phyloP scores from a whole-genome alignment of 352 stramenopile species.

The Phytophthora fragariae region DNA sequence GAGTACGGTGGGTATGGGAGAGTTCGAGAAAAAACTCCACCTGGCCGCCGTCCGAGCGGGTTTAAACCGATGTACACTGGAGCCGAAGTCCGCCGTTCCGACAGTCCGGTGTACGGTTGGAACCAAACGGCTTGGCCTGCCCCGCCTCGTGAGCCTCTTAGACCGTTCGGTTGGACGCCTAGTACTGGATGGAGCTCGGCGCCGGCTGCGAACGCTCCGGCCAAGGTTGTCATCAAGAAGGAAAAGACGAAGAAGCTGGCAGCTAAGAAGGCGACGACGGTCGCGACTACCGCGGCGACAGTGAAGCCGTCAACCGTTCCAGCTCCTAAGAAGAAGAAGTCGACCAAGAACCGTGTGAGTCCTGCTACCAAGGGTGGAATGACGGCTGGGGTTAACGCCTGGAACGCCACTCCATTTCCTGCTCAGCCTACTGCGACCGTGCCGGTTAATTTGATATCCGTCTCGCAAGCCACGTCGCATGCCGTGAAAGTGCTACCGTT shows the following conservation, averaged over 20 bases:
- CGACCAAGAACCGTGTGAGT: not conserved
- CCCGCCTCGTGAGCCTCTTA: not conserved
- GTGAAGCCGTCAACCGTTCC: too few relatives aligned
- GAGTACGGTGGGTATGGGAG: not conserved
- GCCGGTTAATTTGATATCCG: not conserved
- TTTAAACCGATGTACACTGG: not conserved
- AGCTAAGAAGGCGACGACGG: too few relatives aligned
- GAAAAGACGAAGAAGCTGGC: not conserved
- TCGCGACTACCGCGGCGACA: too few relatives aligned
- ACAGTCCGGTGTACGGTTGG: not conserved
- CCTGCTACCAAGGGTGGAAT: not conserved
- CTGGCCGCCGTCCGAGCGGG: not conserved
- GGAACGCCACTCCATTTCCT: not conserved
- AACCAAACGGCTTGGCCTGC: not conserved
- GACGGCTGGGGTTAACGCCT: not conserved
- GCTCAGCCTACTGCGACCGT: not conserved
- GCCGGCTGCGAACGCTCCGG: not conserved
- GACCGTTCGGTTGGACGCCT: not conserved
- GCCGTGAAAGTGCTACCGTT: not conserved
- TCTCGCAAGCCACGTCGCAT: not conserved
- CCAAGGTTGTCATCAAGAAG: not conserved
- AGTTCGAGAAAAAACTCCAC: not conserved
- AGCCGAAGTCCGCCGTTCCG: not conserved
- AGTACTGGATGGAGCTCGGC: not conserved
- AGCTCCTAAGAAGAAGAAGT: too few relatives aligned